Evolutionary conservation across 441 rosid genomes (phyloP).

Genomic region (Mallotus repandus): DNA sequence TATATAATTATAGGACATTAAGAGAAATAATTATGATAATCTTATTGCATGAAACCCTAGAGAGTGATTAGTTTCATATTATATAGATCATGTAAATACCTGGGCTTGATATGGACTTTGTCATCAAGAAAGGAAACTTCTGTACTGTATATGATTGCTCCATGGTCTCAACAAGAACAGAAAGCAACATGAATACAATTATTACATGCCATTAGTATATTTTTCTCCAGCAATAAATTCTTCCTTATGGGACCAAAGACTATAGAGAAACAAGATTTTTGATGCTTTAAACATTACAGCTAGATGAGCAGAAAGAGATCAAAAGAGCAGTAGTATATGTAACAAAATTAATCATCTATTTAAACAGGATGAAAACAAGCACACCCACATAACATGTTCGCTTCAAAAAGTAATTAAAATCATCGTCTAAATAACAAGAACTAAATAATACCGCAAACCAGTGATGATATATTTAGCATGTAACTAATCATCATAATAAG

Average conservation of each 20-base stretch:
- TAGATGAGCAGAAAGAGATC: background rate
- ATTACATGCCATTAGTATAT: background rate
- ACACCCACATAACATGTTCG: background rate
- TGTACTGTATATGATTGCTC: slow-evolving; percentile 4
- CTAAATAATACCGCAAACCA: background rate
- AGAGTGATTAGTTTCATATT: background rate
- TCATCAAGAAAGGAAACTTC: slow-evolving; percentile 6
- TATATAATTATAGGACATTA: no score
- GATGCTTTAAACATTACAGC: background rate
- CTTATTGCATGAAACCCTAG: slow-evolving; percentile 16
- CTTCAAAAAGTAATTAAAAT: background rate
- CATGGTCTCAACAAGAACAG: slow-evolving; percentile 14
- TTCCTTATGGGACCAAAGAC: background rate
- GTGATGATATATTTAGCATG: slow-evolving; percentile 1
- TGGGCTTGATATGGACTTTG: background rate
- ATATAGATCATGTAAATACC: background rate
- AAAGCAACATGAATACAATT: background rate
- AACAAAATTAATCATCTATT: background rate
- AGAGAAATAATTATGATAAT: background rate
- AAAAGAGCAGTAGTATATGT: background rate
- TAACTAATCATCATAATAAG: background rate
- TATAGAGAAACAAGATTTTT: background rate
- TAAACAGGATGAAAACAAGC: background rate
- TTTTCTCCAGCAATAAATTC: background rate
- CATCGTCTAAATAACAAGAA: background rate